These are phyloP conservation scores for Apiospora rasikravindrae DNA, from an alignment of 2,329 filamentous ascomycete species.

Conservation along the genomic window DNA sequence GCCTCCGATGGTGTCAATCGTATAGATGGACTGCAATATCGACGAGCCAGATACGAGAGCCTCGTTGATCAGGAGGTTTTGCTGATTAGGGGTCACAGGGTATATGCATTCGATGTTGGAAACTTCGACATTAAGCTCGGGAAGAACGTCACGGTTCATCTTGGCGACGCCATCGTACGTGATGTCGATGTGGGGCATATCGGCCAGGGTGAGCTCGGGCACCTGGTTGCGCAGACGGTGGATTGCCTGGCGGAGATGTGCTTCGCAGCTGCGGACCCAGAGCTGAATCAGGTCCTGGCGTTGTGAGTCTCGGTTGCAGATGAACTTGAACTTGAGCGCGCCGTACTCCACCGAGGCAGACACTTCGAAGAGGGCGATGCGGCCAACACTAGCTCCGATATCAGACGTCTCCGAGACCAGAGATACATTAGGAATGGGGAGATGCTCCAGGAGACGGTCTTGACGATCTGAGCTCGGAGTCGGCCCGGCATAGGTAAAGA, in stretches of 20 bases:
- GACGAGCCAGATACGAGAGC: constrained; percentile 47
- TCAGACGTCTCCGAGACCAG: constrained; percentile 47
- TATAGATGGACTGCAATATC: constrained; percentile 53
- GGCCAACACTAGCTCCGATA: constrained; percentile 51
- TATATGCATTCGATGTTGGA: constrained; percentile 55
- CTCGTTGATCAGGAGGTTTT: constrained; percentile 55
- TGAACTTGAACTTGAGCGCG: constrained; percentile 50
- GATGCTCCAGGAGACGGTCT: constrained; percentile 55
- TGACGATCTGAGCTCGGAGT: constrained; percentile 53
- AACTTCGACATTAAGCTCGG: constrained; percentile 47
- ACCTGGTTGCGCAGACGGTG: constrained; percentile 46
- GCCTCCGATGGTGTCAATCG: constrained; percentile 47
- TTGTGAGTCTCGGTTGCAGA: constrained; percentile 48
- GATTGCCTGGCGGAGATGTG: constrained; percentile 51
- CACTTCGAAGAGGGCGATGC: constrained; percentile 57
- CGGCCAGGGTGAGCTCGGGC: constrained; percentile 55
- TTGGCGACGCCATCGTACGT: constrained; percentile 51
- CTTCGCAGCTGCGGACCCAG: constrained; percentile 56
- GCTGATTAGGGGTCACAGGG: constrained; percentile 53
- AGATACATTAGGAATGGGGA: constrained; percentile 46
- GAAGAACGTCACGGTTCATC: constrained; percentile 49
- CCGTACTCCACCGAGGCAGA: constrained; percentile 53
- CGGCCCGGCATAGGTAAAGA: constrained; percentile 61
- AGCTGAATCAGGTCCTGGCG: constrained; percentile 49
- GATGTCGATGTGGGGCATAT: constrained; percentile 54